Base-by-base conservation (phyloP, 148 eudicot genomes). In the Chenopodium quinoa region DNA sequence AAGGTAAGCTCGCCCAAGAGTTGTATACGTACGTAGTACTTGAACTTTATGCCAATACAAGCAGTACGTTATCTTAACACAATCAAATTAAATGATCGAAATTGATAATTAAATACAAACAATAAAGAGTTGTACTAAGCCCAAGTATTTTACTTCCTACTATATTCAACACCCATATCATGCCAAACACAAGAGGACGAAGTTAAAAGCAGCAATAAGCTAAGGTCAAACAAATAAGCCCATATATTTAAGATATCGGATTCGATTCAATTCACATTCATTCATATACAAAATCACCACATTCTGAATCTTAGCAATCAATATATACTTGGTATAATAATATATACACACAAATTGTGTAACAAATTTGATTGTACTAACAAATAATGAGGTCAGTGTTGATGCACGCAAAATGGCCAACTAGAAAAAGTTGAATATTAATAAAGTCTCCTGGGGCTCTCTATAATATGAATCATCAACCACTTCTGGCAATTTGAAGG, bases 371-470 rank as follows among this genome's bases (percentile, higher is more conserved):
- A 50, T 67, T 6, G 37, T 67, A 67, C 71, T 67, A 29, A 67
- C 37, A 67, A 66, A 12, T 0, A 40, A 58, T 16, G 37, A 67
- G 71, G 71, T 67, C 13, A 19, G 34, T 29, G 37, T 67, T 67
- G 5, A 25, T 29, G 71, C 31, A 67, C 37, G 29, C 71, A 67
- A 67, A 67, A 67, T 67, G 37, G 32, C 34, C 71, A 67, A 67
- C 34, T 67, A 67, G 71, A 67, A 67, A 27, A 67, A 29, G 71
- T 34, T 37, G 44, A 67, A 67, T 67, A 25, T 67, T 67, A 67
- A 67, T 67, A 67, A 67, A 67, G 71, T 67, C 44, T 40, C 71
- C 16, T 67, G 71, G 71, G 71, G 17, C 37, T 67, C 17, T 67
- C 71, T 27, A 29, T 67, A 25, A 62, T 9, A 67, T 67, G 37